phyloP scores from a whole-genome alignment of 495 filamentous ascomycete species.

The Penicillium silybi region DNA sequence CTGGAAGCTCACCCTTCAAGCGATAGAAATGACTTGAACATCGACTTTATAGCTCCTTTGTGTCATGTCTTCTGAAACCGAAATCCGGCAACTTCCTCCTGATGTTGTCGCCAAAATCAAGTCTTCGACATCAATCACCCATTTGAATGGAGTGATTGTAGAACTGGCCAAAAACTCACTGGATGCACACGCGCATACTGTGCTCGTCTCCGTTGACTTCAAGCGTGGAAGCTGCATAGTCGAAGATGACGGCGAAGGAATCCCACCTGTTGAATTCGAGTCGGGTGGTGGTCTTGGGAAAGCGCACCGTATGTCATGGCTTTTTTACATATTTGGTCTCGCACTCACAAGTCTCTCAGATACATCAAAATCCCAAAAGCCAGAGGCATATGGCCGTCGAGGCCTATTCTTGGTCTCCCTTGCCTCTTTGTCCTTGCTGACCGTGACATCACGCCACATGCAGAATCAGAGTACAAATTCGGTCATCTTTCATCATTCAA shows the following conservation, averaged over 20 bases:
- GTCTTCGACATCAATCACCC: conserved; percentile 74
- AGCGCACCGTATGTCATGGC: conserved; percentile 57
- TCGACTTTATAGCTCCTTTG: not conserved
- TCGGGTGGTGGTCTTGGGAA: conserved; percentile 70
- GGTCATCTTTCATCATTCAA: conserved; percentile 67
- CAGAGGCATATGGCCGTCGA: conserved; percentile 58
- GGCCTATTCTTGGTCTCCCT: conserved; percentile 79
- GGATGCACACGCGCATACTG: conserved; percentile 69
- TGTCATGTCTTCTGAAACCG: conserved; percentile 24
- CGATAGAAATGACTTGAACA: conserved; percentile 10
- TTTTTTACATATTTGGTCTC: not conserved
- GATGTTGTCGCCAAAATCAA: conserved; percentile 82
- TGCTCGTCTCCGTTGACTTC: conserved; percentile 73
- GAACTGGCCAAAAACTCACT: conserved; percentile 84
- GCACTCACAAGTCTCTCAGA: conserved; percentile 45
- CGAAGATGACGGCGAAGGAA: conserved; percentile 85
- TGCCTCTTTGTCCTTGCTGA: conserved; percentile 70
- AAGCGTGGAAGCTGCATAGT: conserved; percentile 72
- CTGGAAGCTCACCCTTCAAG: not conserved
- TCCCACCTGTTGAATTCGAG: conserved; percentile 65
- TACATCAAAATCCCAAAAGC: conserved; percentile 66
- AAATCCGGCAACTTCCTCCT: conserved; percentile 66
- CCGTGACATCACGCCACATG: conserved; percentile 72
- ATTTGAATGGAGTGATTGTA: conserved; percentile 66
- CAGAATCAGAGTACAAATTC: conserved; percentile 62